Evolutionary conservation across 2,329 filamentous ascomycete genomes (phyloP).

Genomic region (Ophiostoma sp.): DNA sequence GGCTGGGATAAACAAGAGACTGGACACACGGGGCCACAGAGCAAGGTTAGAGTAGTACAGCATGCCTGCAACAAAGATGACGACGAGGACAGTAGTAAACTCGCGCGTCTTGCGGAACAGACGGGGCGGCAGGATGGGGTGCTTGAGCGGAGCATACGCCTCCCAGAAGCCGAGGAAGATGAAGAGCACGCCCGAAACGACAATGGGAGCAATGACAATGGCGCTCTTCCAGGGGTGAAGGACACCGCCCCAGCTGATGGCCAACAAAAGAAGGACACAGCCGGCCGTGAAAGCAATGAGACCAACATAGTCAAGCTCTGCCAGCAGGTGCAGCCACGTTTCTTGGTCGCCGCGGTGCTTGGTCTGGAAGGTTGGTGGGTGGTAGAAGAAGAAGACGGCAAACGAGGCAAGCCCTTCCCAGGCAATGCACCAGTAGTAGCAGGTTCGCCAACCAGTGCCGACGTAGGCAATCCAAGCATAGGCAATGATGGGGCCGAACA

Average conservation of each 20-base stretch:
- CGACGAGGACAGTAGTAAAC: constrained; percentile 28
- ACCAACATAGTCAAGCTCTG: constrained; percentile 23
- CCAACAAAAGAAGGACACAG: constrained; percentile 7
- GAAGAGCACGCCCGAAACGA: neutral
- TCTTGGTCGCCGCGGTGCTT: constrained; percentile 35
- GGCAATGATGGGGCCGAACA: constrained; percentile 36
- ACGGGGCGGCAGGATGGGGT: constrained; percentile 20
- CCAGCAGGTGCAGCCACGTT: constrained; percentile 31
- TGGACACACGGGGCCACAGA: constrained; percentile 34
- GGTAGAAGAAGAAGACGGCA: constrained; percentile 37
- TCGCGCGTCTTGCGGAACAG: constrained; percentile 19
- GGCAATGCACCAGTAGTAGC: constrained; percentile 40
- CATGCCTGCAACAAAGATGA: constrained; percentile 34
- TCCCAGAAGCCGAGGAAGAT: constrained; percentile 26
- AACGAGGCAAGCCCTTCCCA: constrained; percentile 32
- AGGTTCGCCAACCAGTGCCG: constrained; percentile 36
- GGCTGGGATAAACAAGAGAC: constrained; percentile 32
- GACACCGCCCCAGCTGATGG: constrained; percentile 24
- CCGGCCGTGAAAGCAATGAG: constrained; percentile 9
- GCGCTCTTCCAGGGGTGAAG: constrained; percentile 23
- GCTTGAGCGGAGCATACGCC: constrained; percentile 4
- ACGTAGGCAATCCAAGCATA: constrained; percentile 39
- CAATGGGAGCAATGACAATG: constrained; percentile 16
- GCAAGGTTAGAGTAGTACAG: constrained; percentile 33
- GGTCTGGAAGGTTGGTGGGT: constrained; percentile 39